Percentiles rank a stretch among this genome's conserved stretches.
Evolutionary conservation across 495 filamentous ascomycete species (phyloP).

Genomic region (Letharia columbiana): DNA sequence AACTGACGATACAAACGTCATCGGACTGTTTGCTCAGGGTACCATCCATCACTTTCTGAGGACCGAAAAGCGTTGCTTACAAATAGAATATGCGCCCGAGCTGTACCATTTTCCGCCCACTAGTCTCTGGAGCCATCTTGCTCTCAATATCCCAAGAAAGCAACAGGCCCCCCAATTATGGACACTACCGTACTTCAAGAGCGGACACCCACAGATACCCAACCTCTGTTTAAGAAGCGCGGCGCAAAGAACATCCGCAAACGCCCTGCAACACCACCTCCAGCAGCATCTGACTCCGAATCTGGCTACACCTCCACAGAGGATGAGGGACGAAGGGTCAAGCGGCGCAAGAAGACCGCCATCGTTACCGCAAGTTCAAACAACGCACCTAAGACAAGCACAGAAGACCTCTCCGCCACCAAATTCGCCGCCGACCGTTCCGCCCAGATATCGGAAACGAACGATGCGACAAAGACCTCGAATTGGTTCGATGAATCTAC

Average conservation of each 20-base stretch:
- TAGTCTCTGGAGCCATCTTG: neutral
- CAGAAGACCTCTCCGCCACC: constrained; percentile 41
- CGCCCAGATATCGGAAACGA: constrained; percentile 49
- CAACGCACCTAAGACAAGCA: constrained; percentile 34
- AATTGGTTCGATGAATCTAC: constrained; percentile 79
- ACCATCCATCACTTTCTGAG: too few relatives aligned
- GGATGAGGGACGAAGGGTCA: constrained; percentile 67
- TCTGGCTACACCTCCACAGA: constrained; percentile 66
- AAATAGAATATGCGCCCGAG: neutral
- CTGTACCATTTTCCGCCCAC: neutral
- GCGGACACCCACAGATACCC: constrained; percentile 32
- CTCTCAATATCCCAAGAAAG: neutral
- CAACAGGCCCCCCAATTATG: constrained; percentile 7
- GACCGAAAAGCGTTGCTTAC: neutral
- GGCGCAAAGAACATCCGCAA: constrained; percentile 75
- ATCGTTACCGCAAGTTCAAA: constrained; percentile 49
- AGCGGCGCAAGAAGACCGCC: constrained; percentile 64
- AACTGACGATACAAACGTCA: too few relatives aligned
- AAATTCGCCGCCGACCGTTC: constrained; percentile 53
- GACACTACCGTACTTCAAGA: constrained; percentile 21
- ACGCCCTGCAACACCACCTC: constrained; percentile 71
- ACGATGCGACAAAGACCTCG: constrained; percentile 88
- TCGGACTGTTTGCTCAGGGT: too few relatives aligned
- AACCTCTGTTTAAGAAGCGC: constrained; percentile 82
- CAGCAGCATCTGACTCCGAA: constrained; percentile 48